phyloP scores from a whole-genome alignment of 2,329 filamentous ascomycete genomes.

The Hypoxylon sp. region DNA sequence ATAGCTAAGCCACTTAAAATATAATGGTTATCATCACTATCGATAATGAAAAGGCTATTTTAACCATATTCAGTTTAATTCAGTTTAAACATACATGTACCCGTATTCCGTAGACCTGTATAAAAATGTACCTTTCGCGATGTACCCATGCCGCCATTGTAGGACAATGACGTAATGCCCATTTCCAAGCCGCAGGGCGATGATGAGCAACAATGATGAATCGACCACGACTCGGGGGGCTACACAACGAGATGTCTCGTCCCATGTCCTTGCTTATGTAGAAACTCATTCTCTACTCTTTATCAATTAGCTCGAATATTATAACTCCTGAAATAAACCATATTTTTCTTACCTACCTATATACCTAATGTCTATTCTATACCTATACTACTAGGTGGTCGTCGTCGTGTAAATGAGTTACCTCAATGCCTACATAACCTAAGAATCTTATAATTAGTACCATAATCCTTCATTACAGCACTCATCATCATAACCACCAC shows the following conservation, averaged over 20 bases:
- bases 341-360: slow-evolving; percentile 9
- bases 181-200: slow-evolving; percentile 24
- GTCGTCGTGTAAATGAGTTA: slow-evolving; percentile 4
- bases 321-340: slow-evolving; percentile 2
- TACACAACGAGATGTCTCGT: slow-evolving; percentile 17
- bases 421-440: not conserved
- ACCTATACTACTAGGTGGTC: slow-evolving; percentile 8
- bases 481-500: slow-evolving; percentile 28
- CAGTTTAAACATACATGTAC: slow-evolving; percentile 4
- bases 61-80: not conserved
- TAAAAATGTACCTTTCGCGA: slow-evolving; percentile 11
- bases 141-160: slow-evolving; percentile 1
- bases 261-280: slow-evolving; percentile 7
- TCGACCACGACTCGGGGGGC: slow-evolving; percentile 23
- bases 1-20: not conserved
- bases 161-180: slow-evolving; percentile 41
- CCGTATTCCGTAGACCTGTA: not conserved
- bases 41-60: slow-evolving; percentile 13
- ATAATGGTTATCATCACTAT: not conserved
- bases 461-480: slow-evolving; percentile 4
- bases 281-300: slow-evolving; percentile 7
- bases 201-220: slow-evolving; percentile 36
- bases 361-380: not conserved
- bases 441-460: not conserved
- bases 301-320: slow-evolving; percentile 1